Evolutionary conservation across 306 rosid genomes (phyloP), one percentile per base, ranked within the genome.

Genomic region (Dicorynia guianensis): DNA sequence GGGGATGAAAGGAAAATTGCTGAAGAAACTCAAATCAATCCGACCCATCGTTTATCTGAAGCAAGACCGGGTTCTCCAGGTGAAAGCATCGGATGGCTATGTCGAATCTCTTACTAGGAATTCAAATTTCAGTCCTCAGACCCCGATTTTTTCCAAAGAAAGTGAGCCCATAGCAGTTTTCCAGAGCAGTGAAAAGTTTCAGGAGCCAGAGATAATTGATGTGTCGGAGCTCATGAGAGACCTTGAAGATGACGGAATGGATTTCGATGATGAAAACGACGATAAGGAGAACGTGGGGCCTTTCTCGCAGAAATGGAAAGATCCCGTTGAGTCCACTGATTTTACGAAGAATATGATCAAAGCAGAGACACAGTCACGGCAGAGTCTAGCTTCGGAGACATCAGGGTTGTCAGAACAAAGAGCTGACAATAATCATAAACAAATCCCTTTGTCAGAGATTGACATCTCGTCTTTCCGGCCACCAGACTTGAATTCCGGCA

Each of bases 21-120:
- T 90, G 82, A 92, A 87, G 92, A 95, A 86, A 84, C 87, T 95
- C 55, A 95, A 92, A 80, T 86, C 97, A n/a, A 86, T 92, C 74
- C 72, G 72, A 50, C 97, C 87, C 12, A 58, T 83, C 55, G 89
- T 59, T 10, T 78, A 80, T 80, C 82, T 91, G 71, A 91, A 83
- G 39, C 88, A 79, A 59, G 96, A 92, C 66, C 89, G 87, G 77
- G 70, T 89, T 81, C 92, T 92, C 76, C 97, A 94, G 74, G 80
- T 82, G 33, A 81, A 77, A 25, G 78, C 87, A 7, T 80, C 85
- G 13, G 85, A 92, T 82, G 92, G 92, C 88, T 82, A 76, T 34
- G 72, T 18, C 4, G 87, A 86, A 71, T 87, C 85, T 62, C 75
- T 71, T 50, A 54, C 80, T 11, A 82, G 83, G 39, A 75, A 15